Conservation (phyloP, 805 yeast species). For the Citeromyces matritensis region DNA sequence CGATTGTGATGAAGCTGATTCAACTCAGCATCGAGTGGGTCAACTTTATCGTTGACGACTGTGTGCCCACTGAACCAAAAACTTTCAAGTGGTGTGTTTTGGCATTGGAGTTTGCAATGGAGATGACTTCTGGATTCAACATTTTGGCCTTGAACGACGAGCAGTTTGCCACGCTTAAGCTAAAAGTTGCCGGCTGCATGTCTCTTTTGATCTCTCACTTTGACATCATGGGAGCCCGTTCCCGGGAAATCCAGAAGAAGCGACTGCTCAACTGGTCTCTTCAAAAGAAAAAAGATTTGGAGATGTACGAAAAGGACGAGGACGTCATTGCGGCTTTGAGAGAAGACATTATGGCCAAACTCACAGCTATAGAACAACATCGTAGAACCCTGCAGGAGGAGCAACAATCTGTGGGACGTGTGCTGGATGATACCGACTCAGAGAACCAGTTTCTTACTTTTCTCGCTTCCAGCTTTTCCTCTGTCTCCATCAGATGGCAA, state of each 20-base stretch:
- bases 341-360: constrained; percentile 52
- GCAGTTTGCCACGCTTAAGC: constrained; percentile 56
- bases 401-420: constrained; percentile 63
- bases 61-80: constrained; percentile 80
- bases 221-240: constrained; percentile 96
- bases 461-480: constrained; percentile 78
- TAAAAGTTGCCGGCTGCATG: constrained; percentile 89
- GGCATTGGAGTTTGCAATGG: constrained; percentile 93
- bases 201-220: constrained; percentile 86
- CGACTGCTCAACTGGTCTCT: constrained; percentile 32
- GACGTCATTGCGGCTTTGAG: constrained; percentile 42
- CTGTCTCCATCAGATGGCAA: constrained; percentile 93
- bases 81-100: constrained; percentile 95
- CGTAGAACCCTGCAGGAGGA: constrained; percentile 25
- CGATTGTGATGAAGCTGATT: constrained; percentile 56
- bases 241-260: constrained; percentile 50
- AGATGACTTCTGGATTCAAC: constrained; percentile 80
- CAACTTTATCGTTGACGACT: constrained; percentile 83
- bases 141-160: constrained; percentile 67
- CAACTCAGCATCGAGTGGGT: constrained; percentile 82
- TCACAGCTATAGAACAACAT: constrained; percentile 45
- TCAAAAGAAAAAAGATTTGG: constrained; percentile 38
- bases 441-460: constrained; percentile 80
- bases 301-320: constrained; percentile 38
- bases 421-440: constrained; percentile 73